Evolutionary conservation across 73 alveolate species (phyloP).

Genomic region (Tetrahymena thermophila): DNA sequence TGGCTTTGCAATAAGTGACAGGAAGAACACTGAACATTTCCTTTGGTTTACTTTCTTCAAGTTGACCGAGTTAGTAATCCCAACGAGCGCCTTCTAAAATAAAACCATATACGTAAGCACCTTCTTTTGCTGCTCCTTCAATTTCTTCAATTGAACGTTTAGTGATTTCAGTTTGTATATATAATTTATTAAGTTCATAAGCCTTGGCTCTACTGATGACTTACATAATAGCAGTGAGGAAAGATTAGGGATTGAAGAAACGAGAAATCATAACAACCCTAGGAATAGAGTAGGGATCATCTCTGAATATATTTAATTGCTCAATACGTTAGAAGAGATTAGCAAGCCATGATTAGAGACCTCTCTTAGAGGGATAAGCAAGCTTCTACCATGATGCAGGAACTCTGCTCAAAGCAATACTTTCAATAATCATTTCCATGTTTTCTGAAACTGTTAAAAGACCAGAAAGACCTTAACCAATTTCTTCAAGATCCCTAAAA

Average conservation of each 20-base stretch:
- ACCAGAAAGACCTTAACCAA: slow-evolving; percentile 93
- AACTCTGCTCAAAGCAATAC: slow-evolving; percentile 85
- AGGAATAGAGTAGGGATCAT: slow-evolving; percentile 88
- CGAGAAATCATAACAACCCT: slow-evolving; percentile 91
- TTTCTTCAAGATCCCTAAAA: slow-evolving; percentile 81
- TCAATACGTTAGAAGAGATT: slow-evolving; percentile 91
- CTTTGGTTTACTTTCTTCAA: slow-evolving; percentile 97
- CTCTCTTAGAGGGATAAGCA: slow-evolving; percentile 96
- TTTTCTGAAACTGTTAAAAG: slow-evolving; percentile 95
- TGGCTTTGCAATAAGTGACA: slow-evolving; percentile 96
- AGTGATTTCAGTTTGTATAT: slow-evolving; percentile 95
- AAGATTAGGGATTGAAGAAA: slow-evolving; percentile 98
- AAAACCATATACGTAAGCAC: slow-evolving; percentile 93
- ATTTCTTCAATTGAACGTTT: slow-evolving; percentile 91
- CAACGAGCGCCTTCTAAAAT: slow-evolving; percentile 98
- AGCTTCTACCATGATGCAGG: slow-evolving; percentile 93
- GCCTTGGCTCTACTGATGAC: slow-evolving; percentile 90
- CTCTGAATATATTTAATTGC: slow-evolving; percentile 87
- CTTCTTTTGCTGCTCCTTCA: slow-evolving; percentile 86
- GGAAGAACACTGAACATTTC: slow-evolving; percentile 98
- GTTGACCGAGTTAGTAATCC: slow-evolving; percentile 91
- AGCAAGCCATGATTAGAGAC: slow-evolving; percentile 96
- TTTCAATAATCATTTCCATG: slow-evolving; percentile 89
- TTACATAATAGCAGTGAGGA: slow-evolving; percentile 99
- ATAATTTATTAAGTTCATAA: slow-evolving; percentile 92